phyloP scores from a whole-genome alignment of 257 asterid genomes.

The Handroanthus guayacan region DNA sequence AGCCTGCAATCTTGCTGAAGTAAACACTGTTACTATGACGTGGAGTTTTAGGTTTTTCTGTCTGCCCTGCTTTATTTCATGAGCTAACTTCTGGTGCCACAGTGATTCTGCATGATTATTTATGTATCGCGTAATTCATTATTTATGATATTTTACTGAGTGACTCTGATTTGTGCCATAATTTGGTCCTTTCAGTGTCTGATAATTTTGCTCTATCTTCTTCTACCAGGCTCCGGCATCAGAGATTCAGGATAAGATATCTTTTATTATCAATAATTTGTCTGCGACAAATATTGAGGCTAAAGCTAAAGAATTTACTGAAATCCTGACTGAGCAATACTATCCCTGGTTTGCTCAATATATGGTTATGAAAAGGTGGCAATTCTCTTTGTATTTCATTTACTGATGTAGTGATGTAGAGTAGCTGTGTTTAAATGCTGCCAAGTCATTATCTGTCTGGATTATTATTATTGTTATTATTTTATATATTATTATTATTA shows the following conservation, averaged over 20 bases:
- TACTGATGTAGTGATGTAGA: slow-evolving; percentile 12
- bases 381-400: slow-evolving; percentile 12
- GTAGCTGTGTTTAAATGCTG: slow-evolving; percentile 3
- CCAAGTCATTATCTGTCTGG: slow-evolving; percentile 2
- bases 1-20: no score
- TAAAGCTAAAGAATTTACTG: slow-evolving; percentile 89
- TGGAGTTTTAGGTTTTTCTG: not conserved
- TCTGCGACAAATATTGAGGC: slow-evolving; percentile 84
- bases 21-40: no score
- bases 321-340: slow-evolving; percentile 70
- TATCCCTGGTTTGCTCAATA: slow-evolving; percentile 99
- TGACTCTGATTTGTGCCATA: slow-evolving; percentile 9
- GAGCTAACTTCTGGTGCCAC: not conserved
- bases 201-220: slow-evolving; percentile 26
- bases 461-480: not conserved
- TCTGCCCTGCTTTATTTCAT: not conserved
- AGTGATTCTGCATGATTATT: not conserved
- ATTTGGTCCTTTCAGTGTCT: slow-evolving; percentile 4
- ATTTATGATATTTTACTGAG: not conserved
- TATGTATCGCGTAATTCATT: not conserved
- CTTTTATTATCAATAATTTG: slow-evolving; percentile 84
- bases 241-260: slow-evolving; percentile 93
- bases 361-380: slow-evolving; percentile 96
- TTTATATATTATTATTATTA: no score
- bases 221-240: slow-evolving; percentile 85